Base-by-base conservation (phyloP, 805 yeast genomes). In the Ogataea methylovora region DNA sequence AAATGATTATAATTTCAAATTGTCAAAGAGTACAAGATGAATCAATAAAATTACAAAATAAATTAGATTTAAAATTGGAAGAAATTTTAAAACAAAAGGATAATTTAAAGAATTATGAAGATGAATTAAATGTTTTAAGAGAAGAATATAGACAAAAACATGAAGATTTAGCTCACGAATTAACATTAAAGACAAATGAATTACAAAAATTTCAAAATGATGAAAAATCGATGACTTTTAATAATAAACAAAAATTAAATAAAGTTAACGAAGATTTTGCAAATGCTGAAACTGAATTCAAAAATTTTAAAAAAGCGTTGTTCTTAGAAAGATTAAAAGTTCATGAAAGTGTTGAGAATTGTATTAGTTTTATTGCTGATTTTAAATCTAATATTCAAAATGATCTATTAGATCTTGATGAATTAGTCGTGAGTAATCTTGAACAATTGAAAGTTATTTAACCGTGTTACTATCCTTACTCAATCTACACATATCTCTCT, bases 351-450 rank as follows among this genome's bases (percentile, higher is more conserved):
- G 67, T 80, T 22, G 72, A 71, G 34, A 67, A 67, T 37, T 67
- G 77, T 45, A 73, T 85, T 43, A 77, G 77, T 39, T 65, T 60
- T 37, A 71, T 78, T 16, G 69, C 81, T 32, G 69, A 65, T 31
- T 79, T 84, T 58, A 84, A 84, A 58, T 58, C 78, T 41, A 73
- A 71, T 38, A 69, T 83, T 29, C 90, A 84, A 50, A 65, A 69
- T 15, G 69, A 73, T 34, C 62, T 84, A 30, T 84, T 79, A 45
- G 77, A 69, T 24, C 63, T 21, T 22, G 23, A 11, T 14, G 26
- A 30, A 9, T 16, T 23, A 4, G 11, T 30, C 4, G 5, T 9
- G 3, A 17, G 5, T 4, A 30, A 11, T 18, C 11, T 24, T 13
- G 27, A 24, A 10, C 8, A 24, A 15, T 22, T 27, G n/a, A 26